phyloP scores from a whole-genome alignment of 2,329 filamentous ascomycete species.

The Chaetomiaceae sp. region DNA sequence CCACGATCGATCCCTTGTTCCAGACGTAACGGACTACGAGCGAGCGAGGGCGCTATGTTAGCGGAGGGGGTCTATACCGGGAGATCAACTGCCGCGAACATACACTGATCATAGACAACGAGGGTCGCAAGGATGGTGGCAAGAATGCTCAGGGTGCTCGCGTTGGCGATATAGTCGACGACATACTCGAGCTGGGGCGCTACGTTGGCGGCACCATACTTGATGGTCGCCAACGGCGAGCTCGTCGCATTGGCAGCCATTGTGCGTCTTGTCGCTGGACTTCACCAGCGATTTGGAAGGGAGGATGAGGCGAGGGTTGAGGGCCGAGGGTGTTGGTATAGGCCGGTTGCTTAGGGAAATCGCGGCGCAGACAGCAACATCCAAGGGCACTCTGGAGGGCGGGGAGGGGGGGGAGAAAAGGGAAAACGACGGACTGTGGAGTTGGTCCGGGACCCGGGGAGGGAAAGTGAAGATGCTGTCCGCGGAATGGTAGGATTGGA shows the following conservation, averaged over 20 bases:
- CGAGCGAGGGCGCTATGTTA: constrained; percentile 17
- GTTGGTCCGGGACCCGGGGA: constrained; percentile 2
- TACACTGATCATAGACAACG: constrained; percentile 87
- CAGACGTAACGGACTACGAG: constrained; percentile 67
- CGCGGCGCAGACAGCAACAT: neutral
- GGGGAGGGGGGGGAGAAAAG: constrained; percentile 8
- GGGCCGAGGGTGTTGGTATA: neutral
- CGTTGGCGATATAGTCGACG: constrained; percentile 53
- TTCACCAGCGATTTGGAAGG: too few relatives aligned
- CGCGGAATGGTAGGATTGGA: neutral
- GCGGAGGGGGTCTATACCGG: neutral
- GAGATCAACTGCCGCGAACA: constrained; percentile 37
- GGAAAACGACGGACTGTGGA: constrained; percentile 8
- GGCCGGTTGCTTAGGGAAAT: neutral
- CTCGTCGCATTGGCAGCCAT: constrained; percentile 62
- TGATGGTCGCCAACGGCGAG: constrained; percentile 63
- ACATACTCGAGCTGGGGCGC: constrained; percentile 53
- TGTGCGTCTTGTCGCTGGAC: constrained; percentile 8
- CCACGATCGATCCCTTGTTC: constrained; percentile 71
- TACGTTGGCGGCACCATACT: constrained; percentile 45
- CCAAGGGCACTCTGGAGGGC: neutral
- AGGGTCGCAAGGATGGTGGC: constrained; percentile 66
- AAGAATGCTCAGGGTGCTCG: constrained; percentile 58
- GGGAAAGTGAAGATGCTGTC: constrained; percentile 11
- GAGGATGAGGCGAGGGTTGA: neutral